phyloP scores from a whole-genome alignment of 192 early-diverging fungal genomes.

The Coemansia sp. region DNA sequence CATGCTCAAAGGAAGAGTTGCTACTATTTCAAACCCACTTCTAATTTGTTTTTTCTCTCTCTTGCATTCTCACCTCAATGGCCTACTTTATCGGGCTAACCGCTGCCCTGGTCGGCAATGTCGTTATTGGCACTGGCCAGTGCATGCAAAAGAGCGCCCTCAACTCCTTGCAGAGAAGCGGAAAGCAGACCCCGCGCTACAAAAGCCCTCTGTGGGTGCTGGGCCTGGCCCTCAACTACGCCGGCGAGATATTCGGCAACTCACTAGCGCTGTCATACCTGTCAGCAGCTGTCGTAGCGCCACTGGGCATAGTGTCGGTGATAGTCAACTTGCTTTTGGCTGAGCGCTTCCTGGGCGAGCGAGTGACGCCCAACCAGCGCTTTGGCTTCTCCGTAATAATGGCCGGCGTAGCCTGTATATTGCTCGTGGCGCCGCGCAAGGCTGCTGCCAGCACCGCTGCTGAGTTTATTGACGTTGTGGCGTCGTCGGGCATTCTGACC shows the following conservation, averaged over 20 bases:
- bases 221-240: conserved; percentile 50
- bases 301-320: conserved; percentile 50
- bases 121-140: conserved; percentile 55
- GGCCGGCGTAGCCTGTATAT: conserved; percentile 44
- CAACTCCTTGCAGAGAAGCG: conserved; percentile 33
- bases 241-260: conserved; percentile 53
- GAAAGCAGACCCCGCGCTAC: conserved; percentile 32
- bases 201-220: conserved; percentile 45
- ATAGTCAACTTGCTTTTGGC: conserved; percentile 50
- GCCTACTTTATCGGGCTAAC: conserved; percentile 43
- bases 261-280: conserved; percentile 55
- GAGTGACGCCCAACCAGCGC: conserved; percentile 48
- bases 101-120: conserved; percentile 49
- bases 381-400: conserved; percentile 45
- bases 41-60: not conserved
- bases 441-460: conserved; percentile 29
- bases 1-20: too few relatives aligned
- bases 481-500: conserved; percentile 35
- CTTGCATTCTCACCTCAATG: conserved; percentile 11
- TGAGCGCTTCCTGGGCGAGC: conserved; percentile 49
- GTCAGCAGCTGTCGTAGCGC: conserved; percentile 52
- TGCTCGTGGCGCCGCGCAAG: conserved; percentile 51
- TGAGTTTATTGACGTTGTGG: conserved; percentile 42
- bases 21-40: not conserved
- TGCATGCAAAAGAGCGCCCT: conserved; percentile 56